A percentile compares a stretch with the other conserved stretches of the same genome.
Conservation (phyloP, 2,329 filamentous ascomycete species). For the Aureobasidium namibiae region DNA sequence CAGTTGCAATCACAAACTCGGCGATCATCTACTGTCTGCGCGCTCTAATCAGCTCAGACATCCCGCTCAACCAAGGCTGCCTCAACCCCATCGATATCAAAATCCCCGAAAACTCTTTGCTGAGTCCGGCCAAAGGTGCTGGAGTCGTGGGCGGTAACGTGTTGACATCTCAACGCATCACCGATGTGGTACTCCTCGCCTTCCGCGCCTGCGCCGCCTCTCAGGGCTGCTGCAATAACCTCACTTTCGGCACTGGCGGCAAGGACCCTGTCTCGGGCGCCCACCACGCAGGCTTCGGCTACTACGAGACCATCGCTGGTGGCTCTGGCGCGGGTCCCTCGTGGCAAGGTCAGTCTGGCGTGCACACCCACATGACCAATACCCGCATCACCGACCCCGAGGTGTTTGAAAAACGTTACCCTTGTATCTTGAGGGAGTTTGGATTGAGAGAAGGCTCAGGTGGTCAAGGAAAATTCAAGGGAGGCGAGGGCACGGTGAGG, state of each 20-base stretch:
- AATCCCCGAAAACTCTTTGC: constrained; percentile 60
- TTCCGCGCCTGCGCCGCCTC: constrained; percentile 66
- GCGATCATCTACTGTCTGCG: constrained; percentile 52
- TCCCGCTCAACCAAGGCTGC: constrained; percentile 74
- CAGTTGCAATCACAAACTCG: constrained; percentile 66
- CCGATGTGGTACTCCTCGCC: constrained; percentile 67
- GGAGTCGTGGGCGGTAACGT: constrained; percentile 75
- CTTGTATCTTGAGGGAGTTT: constrained; percentile 60
- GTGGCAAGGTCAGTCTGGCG: constrained; percentile 63
- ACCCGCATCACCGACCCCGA: constrained; percentile 70
- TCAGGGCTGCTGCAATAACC: constrained; percentile 71
- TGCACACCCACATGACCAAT: constrained; percentile 74
- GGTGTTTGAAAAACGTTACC: constrained; percentile 64
- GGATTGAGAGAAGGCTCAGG: constrained; percentile 52
- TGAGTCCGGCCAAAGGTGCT: constrained; percentile 62
- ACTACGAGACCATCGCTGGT: constrained; percentile 73
- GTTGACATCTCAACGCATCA: constrained; percentile 64
- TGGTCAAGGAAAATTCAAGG: constrained; percentile 52
- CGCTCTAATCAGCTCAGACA: constrained; percentile 46
- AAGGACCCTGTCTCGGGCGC: constrained; percentile 45
- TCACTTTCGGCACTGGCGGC: constrained; percentile 70
- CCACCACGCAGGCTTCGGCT: constrained; percentile 61
- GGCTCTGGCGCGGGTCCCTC: constrained; percentile 60
- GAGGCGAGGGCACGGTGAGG: constrained; percentile 62
- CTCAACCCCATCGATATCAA: constrained; percentile 63